Percentiles rank a stretch among this genome's conserved stretches.
These are phyloP conservation scores for Thraustotheca clavata DNA, from an alignment of 352 stramenopile species.

Conservation along the genomic window DNA sequence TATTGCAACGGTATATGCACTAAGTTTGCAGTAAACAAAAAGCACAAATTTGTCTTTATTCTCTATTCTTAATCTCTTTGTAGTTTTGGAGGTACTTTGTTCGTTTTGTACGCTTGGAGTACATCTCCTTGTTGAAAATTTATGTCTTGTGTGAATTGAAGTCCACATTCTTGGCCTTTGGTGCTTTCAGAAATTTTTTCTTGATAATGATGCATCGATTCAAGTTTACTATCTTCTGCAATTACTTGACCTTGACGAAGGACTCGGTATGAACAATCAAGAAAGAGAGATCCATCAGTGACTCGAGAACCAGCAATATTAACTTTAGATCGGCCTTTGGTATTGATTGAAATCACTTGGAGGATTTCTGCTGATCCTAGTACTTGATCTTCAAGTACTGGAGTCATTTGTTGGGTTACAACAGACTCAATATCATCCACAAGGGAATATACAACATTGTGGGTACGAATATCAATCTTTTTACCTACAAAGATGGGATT, in stretches of 20 bases:
- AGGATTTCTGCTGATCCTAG: constrained; percentile 70
- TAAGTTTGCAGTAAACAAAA: constrained; percentile 12
- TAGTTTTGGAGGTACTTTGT: constrained; percentile 13
- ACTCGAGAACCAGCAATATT: constrained; percentile 95
- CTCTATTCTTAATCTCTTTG: neutral
- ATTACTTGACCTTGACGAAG: constrained; percentile 89
- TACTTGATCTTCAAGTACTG: constrained; percentile 53
- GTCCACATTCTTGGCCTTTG: constrained; percentile 96
- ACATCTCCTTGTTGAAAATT: constrained; percentile 92
- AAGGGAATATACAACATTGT: constrained; percentile 85
- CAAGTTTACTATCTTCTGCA: constrained; percentile 70
- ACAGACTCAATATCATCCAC: constrained; percentile 83
- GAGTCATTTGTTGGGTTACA: constrained; percentile 53
- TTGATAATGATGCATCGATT: constrained; percentile 87
- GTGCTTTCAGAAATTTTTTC: constrained; percentile 87
- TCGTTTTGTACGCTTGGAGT: constrained; percentile 80
- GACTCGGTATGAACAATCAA: constrained; percentile 73
- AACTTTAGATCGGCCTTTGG: constrained; percentile 72
- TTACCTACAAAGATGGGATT: constrained; percentile 37
- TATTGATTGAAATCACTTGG: constrained; percentile 80
- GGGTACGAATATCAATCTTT: constrained; percentile 52
- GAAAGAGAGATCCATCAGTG: constrained; percentile 88
- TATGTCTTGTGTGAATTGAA: constrained; percentile 86
- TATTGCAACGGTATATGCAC: constrained; percentile 7
- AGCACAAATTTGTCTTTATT: neutral